These are phyloP conservation scores for Millerozyma miso DNA, from an alignment of 805 yeast genomes.

Conservation along the genomic window DNA sequence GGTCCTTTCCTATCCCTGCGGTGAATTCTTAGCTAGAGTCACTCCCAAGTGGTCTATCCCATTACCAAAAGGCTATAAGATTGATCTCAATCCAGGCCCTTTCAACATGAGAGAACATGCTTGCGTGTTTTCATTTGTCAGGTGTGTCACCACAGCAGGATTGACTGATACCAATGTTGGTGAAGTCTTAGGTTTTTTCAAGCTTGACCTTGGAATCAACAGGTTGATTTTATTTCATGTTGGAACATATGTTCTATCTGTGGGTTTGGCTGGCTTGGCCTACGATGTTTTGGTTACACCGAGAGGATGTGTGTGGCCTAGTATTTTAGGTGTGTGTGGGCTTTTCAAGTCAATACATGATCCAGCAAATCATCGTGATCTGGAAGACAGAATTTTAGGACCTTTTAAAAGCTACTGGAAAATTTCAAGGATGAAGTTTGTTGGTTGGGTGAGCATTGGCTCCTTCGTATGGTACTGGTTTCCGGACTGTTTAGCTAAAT, in stretches of 20 bases:
- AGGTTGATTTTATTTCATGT: constrained; percentile 9
- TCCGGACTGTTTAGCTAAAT: constrained; percentile 10
- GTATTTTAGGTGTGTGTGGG: constrained; percentile 6
- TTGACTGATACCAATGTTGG: constrained; percentile 7
- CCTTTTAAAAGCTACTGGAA: constrained; percentile 5
- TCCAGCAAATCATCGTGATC: constrained; percentile 1
- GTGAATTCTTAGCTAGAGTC: background rate
- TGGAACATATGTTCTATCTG: constrained; percentile 6
- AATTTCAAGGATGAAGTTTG: constrained; percentile 11
- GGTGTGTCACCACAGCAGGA: constrained; percentile 2
- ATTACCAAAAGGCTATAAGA: constrained; percentile 1
- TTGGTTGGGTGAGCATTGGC: constrained; percentile 10
- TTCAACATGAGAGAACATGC: constrained; percentile 5
- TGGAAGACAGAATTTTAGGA: background rate
- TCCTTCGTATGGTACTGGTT: constrained; percentile 19
- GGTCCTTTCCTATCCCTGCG: constrained; percentile 10
- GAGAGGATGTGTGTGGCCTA: constrained; percentile 7
- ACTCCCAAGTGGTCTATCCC: constrained; percentile 4
- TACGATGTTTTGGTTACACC: constrained; percentile 4
- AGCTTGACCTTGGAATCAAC: constrained; percentile 7
- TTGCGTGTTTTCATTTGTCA: background rate
- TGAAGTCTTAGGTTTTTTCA: constrained; percentile 9
- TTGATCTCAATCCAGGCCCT: constrained; percentile 5
- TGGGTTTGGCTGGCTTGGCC: constrained; percentile 4
- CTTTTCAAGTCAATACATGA: constrained; percentile 8